A percentile compares a stretch with the other conserved stretches of the same genome.
phyloP scores from a whole-genome alignment of 805 yeast species.

The Ogataea glucozyma region DNA sequence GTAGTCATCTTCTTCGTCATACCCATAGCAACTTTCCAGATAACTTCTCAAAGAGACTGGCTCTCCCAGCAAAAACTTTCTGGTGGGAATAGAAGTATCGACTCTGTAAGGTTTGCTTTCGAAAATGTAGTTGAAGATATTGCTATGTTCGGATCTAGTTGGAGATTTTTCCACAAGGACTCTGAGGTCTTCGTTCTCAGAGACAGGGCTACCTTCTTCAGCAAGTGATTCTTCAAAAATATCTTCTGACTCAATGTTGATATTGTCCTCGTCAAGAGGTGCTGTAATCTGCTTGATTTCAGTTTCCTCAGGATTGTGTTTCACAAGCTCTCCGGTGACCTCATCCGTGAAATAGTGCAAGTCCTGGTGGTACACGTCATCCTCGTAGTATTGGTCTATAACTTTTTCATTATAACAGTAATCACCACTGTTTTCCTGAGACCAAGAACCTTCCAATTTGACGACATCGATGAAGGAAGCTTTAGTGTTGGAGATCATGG shows the following conservation, averaged over 20 bases:
- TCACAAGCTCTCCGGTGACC: constrained; percentile 22
- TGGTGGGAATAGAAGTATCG: constrained; percentile 15
- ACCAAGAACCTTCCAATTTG: not conserved
- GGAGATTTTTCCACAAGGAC: constrained; percentile 15
- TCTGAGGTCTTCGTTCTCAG: constrained; percentile 22
- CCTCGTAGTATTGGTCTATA: constrained; percentile 22
- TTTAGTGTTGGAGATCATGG: constrained; percentile 6
- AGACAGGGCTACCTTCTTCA: constrained; percentile 11
- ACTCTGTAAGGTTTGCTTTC: constrained; percentile 11
- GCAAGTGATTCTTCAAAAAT: constrained; percentile 13
- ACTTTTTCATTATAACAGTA: constrained; percentile 17
- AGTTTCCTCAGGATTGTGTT: constrained; percentile 10
- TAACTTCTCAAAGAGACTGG: constrained; percentile 16
- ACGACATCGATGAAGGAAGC: not conserved
- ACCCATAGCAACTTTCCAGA: constrained; percentile 15
- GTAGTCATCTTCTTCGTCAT: constrained; percentile 6
- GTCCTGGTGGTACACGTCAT: constrained; percentile 7
- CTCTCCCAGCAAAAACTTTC: constrained; percentile 14
- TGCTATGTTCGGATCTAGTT: not conserved
- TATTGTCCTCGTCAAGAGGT: constrained; percentile 6
- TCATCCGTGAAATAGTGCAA: constrained; percentile 22
- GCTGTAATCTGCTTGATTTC: not conserved
- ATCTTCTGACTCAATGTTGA: constrained; percentile 11
- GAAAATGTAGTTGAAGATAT: constrained; percentile 13
- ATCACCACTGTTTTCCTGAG: not conserved